Evolutionary conservation across 345 rosid genomes (phyloP).

Genomic region (Eucalyptus globulus): DNA sequence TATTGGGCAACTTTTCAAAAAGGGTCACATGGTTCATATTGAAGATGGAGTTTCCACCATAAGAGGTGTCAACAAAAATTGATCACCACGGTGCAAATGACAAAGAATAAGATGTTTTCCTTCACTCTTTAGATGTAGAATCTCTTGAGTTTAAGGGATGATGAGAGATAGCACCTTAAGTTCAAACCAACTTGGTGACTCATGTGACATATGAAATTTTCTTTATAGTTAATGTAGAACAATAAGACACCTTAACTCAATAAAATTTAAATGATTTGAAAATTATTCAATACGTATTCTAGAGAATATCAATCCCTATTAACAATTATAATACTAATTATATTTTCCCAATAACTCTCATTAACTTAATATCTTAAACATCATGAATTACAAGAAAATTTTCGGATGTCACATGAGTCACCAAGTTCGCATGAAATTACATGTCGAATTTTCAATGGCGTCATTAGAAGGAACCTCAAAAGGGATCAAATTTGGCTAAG

Average conservation of each 20-base stretch:
- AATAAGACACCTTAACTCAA: background rate
- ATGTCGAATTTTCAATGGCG: background rate
- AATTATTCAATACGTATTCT: too few relatives aligned
- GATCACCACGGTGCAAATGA: background rate
- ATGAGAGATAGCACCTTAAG: background rate
- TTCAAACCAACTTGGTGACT: background rate
- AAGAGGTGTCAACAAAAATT: background rate
- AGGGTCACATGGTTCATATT: background rate
- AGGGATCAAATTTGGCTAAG: background rate
- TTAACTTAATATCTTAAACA: background rate
- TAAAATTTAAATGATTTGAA: background rate
- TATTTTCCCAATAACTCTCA: background rate
- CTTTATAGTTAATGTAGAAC: too few relatives aligned
- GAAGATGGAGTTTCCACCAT: background rate
- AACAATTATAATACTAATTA: too few relatives aligned
- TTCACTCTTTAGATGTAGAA: rapidly evolving
- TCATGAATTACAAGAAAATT: background rate
- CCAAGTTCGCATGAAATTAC: background rate
- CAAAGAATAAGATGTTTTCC: background rate
- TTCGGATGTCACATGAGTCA: background rate
- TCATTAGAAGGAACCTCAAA: background rate
- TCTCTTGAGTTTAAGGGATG: background rate
- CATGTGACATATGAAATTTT: background rate
- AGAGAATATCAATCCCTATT: background rate
- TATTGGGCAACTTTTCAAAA: background rate